These are phyloP conservation scores for Hordeum pubiflorum DNA, from an alignment of 202 grass and related monocot genomes.

Conservation along the genomic window DNA sequence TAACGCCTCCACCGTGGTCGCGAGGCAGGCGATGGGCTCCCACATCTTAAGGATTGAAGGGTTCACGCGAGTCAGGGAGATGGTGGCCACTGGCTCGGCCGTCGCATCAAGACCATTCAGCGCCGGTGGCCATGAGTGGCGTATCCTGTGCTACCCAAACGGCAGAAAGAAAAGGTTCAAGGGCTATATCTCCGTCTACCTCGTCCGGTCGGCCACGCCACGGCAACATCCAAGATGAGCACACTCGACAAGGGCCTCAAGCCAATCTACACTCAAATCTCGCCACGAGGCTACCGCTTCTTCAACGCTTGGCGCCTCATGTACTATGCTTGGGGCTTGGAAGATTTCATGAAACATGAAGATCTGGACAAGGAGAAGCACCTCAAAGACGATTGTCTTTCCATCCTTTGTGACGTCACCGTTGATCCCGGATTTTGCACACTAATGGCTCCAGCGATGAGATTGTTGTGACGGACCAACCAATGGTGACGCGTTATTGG, in stretches of 20 bases:
- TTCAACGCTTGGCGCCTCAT: no score
- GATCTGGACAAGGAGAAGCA: not conserved
- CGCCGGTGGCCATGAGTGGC: not conserved
- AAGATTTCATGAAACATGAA: not conserved
- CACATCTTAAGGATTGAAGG: not conserved
- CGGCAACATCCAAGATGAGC: no score
- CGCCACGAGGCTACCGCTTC: not conserved
- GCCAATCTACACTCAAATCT: not conserved
- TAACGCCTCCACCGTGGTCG: not conserved
- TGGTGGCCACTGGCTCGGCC: not conserved
- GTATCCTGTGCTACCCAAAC: not conserved
- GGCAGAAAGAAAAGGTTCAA: accelerated
- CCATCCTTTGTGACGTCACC: not conserved
- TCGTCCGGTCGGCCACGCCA: not conserved
- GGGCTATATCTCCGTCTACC: not conserved
- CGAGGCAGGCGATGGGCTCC: not conserved
- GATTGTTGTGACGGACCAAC: not conserved
- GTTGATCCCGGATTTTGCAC: not conserved
- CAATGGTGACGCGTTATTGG: not conserved
- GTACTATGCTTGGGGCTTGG: not conserved
- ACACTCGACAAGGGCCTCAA: no score
- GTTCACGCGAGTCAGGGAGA: not conserved
- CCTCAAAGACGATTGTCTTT: not conserved
- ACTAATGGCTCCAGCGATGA: not conserved
- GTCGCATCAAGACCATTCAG: not conserved